Percentiles rank a stretch among this genome's conserved stretches.
Evolutionary conservation across 1,284 basidiomycete species (phyloP).

Genomic region (Cronartium quercuum): DNA sequence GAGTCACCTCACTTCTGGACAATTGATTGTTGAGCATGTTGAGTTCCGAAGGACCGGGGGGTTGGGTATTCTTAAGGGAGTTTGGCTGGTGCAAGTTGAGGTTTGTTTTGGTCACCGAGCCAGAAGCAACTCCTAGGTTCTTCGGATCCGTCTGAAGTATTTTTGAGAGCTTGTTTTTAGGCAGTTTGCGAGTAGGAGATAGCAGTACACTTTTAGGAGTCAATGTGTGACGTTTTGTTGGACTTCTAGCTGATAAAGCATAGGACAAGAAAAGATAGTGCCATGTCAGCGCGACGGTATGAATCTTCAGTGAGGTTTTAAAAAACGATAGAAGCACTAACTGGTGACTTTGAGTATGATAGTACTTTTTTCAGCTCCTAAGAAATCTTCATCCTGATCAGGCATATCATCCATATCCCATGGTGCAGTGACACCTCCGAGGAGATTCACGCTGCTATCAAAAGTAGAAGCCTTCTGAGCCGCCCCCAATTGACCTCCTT

Average conservation of each 20-base stretch:
- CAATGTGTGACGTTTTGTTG: background rate
- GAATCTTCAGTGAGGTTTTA: too few species aligned
- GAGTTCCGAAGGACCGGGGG: background rate
- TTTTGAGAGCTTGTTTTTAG: background rate
- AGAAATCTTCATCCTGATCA: constrained; percentile 1
- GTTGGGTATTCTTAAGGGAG: background rate
- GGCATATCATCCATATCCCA: constrained; percentile 10
- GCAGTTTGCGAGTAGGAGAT: background rate
- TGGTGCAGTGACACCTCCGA: constrained; percentile 19
- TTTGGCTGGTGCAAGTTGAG: background rate
- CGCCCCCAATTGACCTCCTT: constrained; percentile 3
- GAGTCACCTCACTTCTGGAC: background rate
- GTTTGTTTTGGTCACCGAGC: background rate
- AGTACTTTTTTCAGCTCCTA: background rate
- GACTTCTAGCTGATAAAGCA: background rate
- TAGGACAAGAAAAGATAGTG: background rate
- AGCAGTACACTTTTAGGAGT: background rate
- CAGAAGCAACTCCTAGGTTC: background rate
- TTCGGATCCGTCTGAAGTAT: background rate
- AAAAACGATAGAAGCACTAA: constrained; percentile 15
- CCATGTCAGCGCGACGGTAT: too few species aligned
- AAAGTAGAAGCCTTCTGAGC: background rate
- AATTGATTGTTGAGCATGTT: background rate
- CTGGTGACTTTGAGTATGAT: background rate
- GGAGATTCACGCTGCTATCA: constrained; percentile 4